These are phyloP conservation scores for Camellia lanceoleosa DNA, from an alignment of 148 eudicot species.

Conservation along the genomic window DNA sequence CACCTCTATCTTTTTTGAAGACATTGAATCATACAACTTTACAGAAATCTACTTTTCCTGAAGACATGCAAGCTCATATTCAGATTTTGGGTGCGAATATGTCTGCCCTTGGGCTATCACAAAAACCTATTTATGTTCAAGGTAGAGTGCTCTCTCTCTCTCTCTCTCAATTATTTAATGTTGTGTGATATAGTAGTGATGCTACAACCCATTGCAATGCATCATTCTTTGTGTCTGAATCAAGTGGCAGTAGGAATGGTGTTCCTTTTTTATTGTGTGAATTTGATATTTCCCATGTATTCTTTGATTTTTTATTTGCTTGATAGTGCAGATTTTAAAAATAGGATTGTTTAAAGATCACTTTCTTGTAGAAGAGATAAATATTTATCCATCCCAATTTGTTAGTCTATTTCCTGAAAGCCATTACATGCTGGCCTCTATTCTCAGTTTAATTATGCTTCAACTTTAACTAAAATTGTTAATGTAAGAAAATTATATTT, in stretches of 20 bases:
- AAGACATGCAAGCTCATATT: slow-evolving; percentile 63
- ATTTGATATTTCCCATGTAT: slow-evolving; percentile 3
- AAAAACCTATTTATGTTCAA: slow-evolving; percentile 84
- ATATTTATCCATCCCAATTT: background rate
- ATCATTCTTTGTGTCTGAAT: background rate
- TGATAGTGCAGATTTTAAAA: no score
- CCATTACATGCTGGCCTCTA: no score
- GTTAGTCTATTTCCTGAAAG: background rate
- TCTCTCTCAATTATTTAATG: background rate
- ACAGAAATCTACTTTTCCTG: slow-evolving; percentile 37
- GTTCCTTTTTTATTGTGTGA: background rate
- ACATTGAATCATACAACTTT: slow-evolving; percentile 71
- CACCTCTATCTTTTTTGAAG: slow-evolving; percentile 89
- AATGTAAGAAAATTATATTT: background rate
- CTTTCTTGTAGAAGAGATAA: no score
- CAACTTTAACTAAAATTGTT: background rate
- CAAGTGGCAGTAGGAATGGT: background rate
- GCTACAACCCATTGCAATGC: background rate
- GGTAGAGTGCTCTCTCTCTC: slow-evolving; percentile 35
- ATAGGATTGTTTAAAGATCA: no score
- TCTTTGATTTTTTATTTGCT: background rate
- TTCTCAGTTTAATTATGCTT: no score
- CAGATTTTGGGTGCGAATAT: slow-evolving; percentile 97
- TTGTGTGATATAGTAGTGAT: background rate
- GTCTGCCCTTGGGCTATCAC: slow-evolving; percentile 98